Conservation (phyloP, 257 asterid species). For the Przewalskia tangutica region DNA sequence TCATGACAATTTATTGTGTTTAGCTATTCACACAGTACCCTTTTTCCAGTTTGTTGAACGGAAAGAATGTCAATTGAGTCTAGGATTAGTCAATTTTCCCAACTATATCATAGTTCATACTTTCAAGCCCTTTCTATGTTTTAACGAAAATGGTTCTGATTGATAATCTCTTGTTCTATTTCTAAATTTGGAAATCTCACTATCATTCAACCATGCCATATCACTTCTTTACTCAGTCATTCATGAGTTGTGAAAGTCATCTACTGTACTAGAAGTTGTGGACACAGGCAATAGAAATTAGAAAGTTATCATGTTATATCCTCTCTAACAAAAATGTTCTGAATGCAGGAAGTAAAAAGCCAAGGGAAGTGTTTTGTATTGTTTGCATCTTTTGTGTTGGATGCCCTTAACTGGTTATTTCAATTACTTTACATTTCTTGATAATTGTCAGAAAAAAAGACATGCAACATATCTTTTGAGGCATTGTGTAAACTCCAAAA, state of each 20-base stretch:
- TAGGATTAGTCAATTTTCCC: background rate
- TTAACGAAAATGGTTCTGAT: too few species aligned
- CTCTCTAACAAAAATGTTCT: background rate
- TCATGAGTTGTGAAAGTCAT: background rate
- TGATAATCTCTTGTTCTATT: background rate
- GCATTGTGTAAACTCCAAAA: background rate
- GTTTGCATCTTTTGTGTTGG: background rate
- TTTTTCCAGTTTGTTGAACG: background rate
- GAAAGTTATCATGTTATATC: background rate
- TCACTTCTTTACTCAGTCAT: background rate
- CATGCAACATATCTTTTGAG: background rate
- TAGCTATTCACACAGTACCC: background rate
- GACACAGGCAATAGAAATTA: background rate
- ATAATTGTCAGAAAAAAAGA: background rate
- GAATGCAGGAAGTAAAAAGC: background rate
- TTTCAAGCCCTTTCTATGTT: background rate
- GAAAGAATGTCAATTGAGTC: background rate
- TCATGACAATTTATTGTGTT: background rate
- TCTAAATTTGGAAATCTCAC: too few species aligned
- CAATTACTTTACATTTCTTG: background rate
- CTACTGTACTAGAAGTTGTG: background rate
- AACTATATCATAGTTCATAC: background rate
- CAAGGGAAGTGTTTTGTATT: background rate
- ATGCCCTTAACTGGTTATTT: background rate
- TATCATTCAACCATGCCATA: background rate